A percentile compares a stretch with the other conserved stretches of the same genome.
phyloP scores from a whole-genome alignment of 2,329 filamentous ascomycete species.

The Fusarium sp. region DNA sequence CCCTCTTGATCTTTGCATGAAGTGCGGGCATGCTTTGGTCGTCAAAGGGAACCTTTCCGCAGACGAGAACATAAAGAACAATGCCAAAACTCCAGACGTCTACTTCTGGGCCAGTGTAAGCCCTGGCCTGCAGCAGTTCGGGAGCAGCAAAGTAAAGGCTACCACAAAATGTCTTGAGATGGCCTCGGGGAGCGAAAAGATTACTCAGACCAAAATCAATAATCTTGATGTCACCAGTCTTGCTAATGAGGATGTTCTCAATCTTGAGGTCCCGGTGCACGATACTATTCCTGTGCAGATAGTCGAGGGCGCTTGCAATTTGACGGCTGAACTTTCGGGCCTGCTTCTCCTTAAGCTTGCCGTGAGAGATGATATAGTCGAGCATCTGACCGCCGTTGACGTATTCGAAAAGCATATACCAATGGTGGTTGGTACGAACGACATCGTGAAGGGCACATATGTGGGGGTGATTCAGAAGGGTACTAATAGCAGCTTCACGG shows the following conservation, averaged over 20 bases:
- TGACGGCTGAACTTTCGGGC: conserved; percentile 97
- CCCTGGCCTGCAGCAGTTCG: conserved; percentile 90
- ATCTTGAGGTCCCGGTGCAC: conserved; percentile 98
- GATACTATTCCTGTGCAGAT: conserved; percentile 97
- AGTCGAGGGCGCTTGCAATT: conserved; percentile 95
- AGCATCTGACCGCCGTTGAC: conserved; percentile 99
- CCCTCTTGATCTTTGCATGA: conserved; percentile 99
- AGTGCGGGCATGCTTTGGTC: conserved; percentile 99
- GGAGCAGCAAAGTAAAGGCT: conserved; percentile 98
- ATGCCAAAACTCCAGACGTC: conserved; percentile 99
- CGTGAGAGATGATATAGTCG: conserved; percentile 99
- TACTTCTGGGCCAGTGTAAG: conserved; percentile 95
- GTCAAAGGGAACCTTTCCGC: conserved; percentile 97
- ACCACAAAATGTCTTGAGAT: conserved; percentile 96
- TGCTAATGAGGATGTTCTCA: conserved; percentile 98
- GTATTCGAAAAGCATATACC: conserved; percentile 99
- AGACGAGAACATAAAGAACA: conserved; percentile 95
- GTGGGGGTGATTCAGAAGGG: conserved; percentile 91
- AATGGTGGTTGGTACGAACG: conserved; percentile 95
- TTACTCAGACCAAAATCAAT: conserved; percentile 99
- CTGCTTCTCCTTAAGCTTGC: conserved; percentile 97
- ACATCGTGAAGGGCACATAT: conserved; percentile 97
- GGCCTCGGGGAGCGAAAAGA: conserved; percentile 84
- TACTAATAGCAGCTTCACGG: conserved; percentile 95
- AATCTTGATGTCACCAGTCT: conserved; percentile 98